Base-by-base conservation (phyloP, 2,329 filamentous ascomycete species). In the Colletotrichum sp. region DNA sequence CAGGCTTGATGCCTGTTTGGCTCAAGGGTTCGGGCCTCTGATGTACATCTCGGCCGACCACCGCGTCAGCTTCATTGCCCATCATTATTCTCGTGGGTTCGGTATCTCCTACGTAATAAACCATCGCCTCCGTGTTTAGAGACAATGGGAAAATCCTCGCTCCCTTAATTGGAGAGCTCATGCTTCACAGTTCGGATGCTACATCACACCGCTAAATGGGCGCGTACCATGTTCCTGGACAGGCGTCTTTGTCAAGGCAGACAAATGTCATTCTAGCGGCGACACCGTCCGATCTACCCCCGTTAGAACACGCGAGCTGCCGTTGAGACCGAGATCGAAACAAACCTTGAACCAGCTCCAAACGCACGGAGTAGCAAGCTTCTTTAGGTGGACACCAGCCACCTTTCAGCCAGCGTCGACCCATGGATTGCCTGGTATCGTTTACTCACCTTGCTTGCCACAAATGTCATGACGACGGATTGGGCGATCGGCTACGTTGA, bases 311-410 rank as follows among this genome's bases (percentile, higher is more conserved):
- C 71, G 74, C 74, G 71, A 74, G 70, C 57, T 60, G 71, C 64
- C 74, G 44, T 64, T 59, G 59, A 65, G 57, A 65, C 74, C 64
- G 59, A 76, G 70, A 74, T 76, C 66, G 70, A 74, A 76, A 74
- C 74, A 44, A 70, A 69, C 64, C 60, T 76, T 64, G 70, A 68
- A 74, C 64, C 70, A 73, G 65, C 49, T 52, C 59, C 55, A 72
- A 69, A 74, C 73, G 44, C 73, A 68, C 62, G 8, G 57, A 64
- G 73, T 76, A 69, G 65, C 73, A 76, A 72, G 30, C 30, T 64
- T 59, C 30, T 59, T 52, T 64, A 18, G 34, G 70, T 68, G 57
- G 64, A 39, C 64, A 65, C 64, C 59, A 69, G 62, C 62, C 62
- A 62, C 21, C 21, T 71, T 24, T 49, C 68, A 52, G 32, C 62